Percentiles rank a stretch among this genome's conserved stretches.
Evolutionary conservation across 2,329 filamentous ascomycete genomes (phyloP).

Genomic region (Colletotrichum coccodes): DNA sequence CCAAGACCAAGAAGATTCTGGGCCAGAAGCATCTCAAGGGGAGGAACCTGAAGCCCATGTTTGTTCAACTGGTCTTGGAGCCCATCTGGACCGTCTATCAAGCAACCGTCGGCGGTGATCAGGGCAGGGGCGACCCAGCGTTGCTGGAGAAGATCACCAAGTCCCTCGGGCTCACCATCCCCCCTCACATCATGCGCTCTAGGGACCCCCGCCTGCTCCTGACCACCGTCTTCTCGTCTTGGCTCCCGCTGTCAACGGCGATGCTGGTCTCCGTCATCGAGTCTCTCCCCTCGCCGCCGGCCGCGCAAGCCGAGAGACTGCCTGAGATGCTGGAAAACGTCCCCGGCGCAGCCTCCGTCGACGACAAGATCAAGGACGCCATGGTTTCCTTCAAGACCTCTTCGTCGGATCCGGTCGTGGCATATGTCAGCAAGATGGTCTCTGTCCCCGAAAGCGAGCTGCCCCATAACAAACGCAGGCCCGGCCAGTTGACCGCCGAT

Average conservation of each 20-base stretch:
- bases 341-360: conserved; percentile 79
- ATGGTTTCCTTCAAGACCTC: conserved; percentile 83
- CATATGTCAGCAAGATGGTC: conserved; percentile 98
- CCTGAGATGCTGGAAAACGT: conserved; percentile 83
- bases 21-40: conserved; percentile 94
- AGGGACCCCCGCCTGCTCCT: conserved; percentile 86
- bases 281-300: conserved; percentile 84
- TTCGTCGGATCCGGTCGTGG: conserved; percentile 81
- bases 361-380: conserved; percentile 76
- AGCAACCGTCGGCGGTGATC: conserved; percentile 84
- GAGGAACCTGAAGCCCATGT: conserved; percentile 91
- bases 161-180: conserved; percentile 84
- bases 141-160: conserved; percentile 96
- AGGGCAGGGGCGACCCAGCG: conserved; percentile 82
- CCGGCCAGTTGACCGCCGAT: conserved; percentile 81
- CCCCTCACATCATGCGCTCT: conserved; percentile 85
- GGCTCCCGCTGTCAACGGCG: conserved; percentile 93
- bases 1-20: conserved; percentile 94
- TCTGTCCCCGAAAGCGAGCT: conserved; percentile 93
- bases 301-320: conserved; percentile 82
- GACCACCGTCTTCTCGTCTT: conserved; percentile 86
- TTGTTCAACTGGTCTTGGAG: conserved; percentile 95
- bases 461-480: conserved; percentile 81
- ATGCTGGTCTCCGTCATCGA: conserved; percentile 94
- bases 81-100: conserved; percentile 97